These are phyloP conservation scores for Aspergillus vadensis DNA, from an alignment of 2,329 filamentous ascomycete genomes.

Conservation along the genomic window DNA sequence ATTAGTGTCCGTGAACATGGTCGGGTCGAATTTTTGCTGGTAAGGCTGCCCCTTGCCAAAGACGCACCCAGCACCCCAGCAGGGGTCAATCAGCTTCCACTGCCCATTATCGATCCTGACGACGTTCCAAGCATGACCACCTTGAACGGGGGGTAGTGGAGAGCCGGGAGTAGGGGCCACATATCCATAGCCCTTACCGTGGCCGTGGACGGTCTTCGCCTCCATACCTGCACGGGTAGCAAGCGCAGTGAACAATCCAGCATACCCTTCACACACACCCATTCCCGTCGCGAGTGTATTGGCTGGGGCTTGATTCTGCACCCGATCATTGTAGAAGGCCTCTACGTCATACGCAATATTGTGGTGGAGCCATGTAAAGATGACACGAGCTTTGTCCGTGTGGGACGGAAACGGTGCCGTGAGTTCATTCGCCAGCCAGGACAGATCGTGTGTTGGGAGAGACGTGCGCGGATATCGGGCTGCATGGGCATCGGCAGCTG, in stretches of 20 bases:
- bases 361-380: slow-evolving; percentile 95
- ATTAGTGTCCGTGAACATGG: slow-evolving; percentile 65
- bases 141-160: slow-evolving; percentile 63
- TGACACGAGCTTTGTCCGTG: slow-evolving; percentile 88
- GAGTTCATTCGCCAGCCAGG: slow-evolving; percentile 74
- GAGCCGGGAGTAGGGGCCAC: slow-evolving; percentile 63
- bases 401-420: slow-evolving; percentile 76
- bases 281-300: slow-evolving; percentile 74
- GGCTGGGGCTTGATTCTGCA: slow-evolving; percentile 68
- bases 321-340: slow-evolving; percentile 72
- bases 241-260: slow-evolving; percentile 76
- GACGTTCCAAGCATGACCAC: slow-evolving; percentile 87
- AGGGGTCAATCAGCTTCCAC: slow-evolving; percentile 90
- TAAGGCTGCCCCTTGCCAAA: slow-evolving; percentile 59
- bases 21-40: slow-evolving; percentile 66
- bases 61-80: slow-evolving; percentile 86
- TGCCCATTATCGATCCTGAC: slow-evolving; percentile 81
- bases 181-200: slow-evolving; percentile 86
- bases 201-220: slow-evolving; percentile 71
- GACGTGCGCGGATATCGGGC: slow-evolving; percentile 72
- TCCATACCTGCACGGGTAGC: slow-evolving; percentile 79
- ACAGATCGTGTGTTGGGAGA: slow-evolving; percentile 68
- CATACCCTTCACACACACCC: slow-evolving; percentile 91
- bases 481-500: slow-evolving; percentile 74
- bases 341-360: slow-evolving; percentile 84